phyloP scores from a whole-genome alignment of 2,329 filamentous ascomycete species.

The Leptodontidium sp. region DNA sequence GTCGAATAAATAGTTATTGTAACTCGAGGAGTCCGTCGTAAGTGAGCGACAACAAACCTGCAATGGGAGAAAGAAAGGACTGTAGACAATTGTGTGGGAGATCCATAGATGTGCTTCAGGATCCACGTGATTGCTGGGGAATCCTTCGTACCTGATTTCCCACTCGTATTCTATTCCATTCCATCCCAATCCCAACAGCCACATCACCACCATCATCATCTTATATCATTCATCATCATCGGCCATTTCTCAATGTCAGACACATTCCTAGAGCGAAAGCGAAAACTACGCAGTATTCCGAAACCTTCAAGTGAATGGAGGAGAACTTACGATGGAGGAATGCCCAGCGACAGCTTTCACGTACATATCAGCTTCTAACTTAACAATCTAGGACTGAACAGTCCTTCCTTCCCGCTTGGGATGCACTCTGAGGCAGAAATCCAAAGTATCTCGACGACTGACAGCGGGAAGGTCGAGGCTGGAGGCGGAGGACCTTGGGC shows the following conservation, averaged over 20 bases:
- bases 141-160: no score
- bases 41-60: no score
- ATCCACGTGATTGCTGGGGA: no score
- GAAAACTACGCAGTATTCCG: not conserved
- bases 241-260: not conserved
- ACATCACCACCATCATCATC: not conserved
- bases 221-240: not conserved
- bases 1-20: constrained; percentile 17
- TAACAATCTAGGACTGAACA: not conserved
- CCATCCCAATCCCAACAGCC: not conserved
- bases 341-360: not conserved
- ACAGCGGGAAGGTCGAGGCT: no score
- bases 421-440: not conserved
- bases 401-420: not conserved
- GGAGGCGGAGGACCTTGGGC: not conserved
- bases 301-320: not conserved
- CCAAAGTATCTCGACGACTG: no score
- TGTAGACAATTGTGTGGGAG: no score
- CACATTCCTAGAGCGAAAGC: not conserved
- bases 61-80: no score
- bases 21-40: no score
- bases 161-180: not conserved
- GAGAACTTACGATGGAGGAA: not conserved
- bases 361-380: not conserved
- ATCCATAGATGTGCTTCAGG: no score